Conservation (phyloP, 345 rosid species). For the Populus deltoides region DNA sequence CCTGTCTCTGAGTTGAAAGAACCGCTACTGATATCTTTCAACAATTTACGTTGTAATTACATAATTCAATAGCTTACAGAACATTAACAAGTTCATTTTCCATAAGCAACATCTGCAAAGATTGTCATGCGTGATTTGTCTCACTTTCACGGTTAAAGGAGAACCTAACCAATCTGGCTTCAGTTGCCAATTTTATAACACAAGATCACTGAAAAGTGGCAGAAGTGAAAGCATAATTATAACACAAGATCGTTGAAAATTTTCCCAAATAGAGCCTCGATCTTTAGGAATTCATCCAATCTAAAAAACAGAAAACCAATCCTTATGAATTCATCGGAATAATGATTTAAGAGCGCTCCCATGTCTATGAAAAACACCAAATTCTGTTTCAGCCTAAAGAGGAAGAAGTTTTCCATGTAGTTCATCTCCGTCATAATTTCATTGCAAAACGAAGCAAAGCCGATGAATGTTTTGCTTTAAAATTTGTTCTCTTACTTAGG, state of each 20-base stretch:
- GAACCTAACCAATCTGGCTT: too few species aligned
- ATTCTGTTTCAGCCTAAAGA: too few species aligned
- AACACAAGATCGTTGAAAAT: background rate
- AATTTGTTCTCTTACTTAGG: background rate
- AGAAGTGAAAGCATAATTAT: background rate
- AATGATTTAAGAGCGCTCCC: background rate
- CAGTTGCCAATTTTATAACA: background rate
- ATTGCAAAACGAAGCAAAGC: background rate
- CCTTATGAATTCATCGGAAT: too few species aligned
- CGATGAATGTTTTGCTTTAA: background rate
- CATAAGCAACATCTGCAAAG: too few species aligned
- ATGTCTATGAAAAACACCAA: background rate
- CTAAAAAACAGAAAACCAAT: background rate
- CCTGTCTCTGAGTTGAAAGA: too few species aligned
- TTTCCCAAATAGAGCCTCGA: background rate
- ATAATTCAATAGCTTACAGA: too few species aligned
- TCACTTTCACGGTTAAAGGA: too few species aligned
- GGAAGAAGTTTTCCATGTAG: background rate
- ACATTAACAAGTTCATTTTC: too few species aligned
- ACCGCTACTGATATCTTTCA: too few species aligned
- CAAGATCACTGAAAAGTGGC: background rate
- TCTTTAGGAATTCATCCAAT: background rate
- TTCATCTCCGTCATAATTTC: background rate
- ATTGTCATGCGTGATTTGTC: too few species aligned
- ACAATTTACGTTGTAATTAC: too few species aligned